phyloP scores from a whole-genome alignment of 164 flowering plant genomes.

The Vitis riparia region DNA sequence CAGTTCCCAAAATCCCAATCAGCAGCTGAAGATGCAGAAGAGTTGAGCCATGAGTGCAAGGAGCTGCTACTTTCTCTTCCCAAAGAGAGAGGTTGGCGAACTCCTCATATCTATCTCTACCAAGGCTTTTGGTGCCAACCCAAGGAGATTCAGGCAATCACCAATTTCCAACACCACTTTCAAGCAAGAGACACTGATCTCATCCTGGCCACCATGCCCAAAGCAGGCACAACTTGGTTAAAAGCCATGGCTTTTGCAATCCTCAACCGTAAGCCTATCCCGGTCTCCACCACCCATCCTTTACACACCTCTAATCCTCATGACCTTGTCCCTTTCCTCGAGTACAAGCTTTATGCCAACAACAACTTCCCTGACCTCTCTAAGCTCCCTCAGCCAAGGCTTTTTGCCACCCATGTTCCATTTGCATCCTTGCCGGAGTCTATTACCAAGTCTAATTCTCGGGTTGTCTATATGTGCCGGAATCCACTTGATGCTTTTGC shows the following conservation, averaged over 20 bases:
- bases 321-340: slow-evolving; percentile 55
- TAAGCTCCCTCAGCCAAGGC: slow-evolving; percentile 19
- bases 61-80: slow-evolving; percentile 3
- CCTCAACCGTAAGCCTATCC: background rate
- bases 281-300: slow-evolving; percentile 21
- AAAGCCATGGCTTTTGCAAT: slow-evolving; percentile 27
- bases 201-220: slow-evolving; percentile 22
- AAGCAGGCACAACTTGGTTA: slow-evolving; percentile 44
- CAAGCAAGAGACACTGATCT: slow-evolving; percentile 19
- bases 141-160: slow-evolving; percentile 21
- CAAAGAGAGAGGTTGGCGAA: slow-evolving; percentile 30
- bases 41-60: too few species aligned
- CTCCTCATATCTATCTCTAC: slow-evolving; percentile 17
- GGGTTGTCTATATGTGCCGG: slow-evolving; percentile 41
- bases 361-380: slow-evolving; percentile 31
- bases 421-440: slow-evolving; percentile 26
- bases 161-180: slow-evolving; percentile 20
- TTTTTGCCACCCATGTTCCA: slow-evolving; percentile 48
- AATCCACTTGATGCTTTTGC: slow-evolving; percentile 51
- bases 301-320: slow-evolving; percentile 45
- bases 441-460: slow-evolving; percentile 13
- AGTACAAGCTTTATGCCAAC: slow-evolving; percentile 38
- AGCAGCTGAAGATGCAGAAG: too few species aligned
- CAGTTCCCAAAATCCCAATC: too few species aligned
- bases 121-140: slow-evolving; percentile 36